Percentiles rank a stretch among this genome's conserved stretches.
Evolutionary conservation across 495 filamentous ascomycete genomes (phyloP).

Genomic region (Penicillium macrosclerotiorum): DNA sequence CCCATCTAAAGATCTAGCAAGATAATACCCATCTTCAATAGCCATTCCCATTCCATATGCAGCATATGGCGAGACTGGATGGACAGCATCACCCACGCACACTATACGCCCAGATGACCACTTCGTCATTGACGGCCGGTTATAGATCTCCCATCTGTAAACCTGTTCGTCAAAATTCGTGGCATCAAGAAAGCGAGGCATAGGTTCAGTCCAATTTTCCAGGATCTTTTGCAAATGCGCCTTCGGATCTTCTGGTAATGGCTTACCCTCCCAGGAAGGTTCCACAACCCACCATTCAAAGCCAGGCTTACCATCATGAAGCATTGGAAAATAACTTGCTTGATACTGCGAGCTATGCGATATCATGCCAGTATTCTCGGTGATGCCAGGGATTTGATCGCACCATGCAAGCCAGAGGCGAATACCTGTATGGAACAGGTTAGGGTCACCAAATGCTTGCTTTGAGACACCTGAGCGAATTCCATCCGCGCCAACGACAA

Average conservation of each 20-base stretch:
- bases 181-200: conserved; percentile 15
- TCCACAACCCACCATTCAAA: conserved; percentile 26
- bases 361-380: conserved; percentile 9
- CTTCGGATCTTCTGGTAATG: conserved; percentile 14
- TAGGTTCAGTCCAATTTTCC: conserved; percentile 16
- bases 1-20: conserved; percentile 14
- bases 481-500: conserved; percentile 17
- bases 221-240: conserved; percentile 12
- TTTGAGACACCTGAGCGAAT: conserved; percentile 15
- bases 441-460: conserved; percentile 19
- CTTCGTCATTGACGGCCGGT: conserved; percentile 16
- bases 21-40: conserved; percentile 21
- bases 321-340: conserved; percentile 21
- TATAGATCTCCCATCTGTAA: conserved; percentile 21
- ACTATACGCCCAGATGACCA: conserved; percentile 18
- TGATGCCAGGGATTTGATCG: conserved; percentile 14
- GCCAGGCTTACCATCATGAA: conserved; percentile 17
- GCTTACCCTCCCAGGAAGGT: conserved; percentile 16
- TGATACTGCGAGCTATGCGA: conserved; percentile 17
- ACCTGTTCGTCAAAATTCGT: conserved; percentile 19
- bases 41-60: conserved; percentile 27
- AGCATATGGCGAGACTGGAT: conserved; percentile 22
- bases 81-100: conserved; percentile 20
- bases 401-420: conserved; percentile 22
- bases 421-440: conserved; percentile 15